Conservation (phyloP, 352 stramenopile genomes). For the Phytophthora citrophthora region DNA sequence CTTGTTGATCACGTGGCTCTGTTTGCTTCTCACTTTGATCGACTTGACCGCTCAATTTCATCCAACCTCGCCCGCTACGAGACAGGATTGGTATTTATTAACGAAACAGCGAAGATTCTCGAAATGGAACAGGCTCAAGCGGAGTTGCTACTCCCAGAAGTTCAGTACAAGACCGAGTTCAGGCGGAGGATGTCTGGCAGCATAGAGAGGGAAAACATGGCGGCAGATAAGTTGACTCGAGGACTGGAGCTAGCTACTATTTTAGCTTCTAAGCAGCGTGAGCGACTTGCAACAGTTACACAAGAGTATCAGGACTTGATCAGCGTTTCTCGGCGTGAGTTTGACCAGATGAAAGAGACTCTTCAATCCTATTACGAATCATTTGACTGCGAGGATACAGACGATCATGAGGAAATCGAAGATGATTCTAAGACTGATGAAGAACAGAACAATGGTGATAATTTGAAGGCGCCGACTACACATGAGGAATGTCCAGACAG, state of each 20-base stretch:
- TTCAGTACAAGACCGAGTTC: constrained; percentile 46
- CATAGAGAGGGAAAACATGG: constrained; percentile 64
- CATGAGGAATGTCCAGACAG: not conserved
- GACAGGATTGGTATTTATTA: constrained; percentile 55
- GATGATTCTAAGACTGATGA: not conserved
- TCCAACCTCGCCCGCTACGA: constrained; percentile 43
- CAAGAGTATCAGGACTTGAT: constrained; percentile 64
- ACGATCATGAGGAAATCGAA: not conserved
- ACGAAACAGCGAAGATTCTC: constrained; percentile 58
- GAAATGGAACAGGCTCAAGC: constrained; percentile 55
- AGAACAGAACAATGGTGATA: not conserved
- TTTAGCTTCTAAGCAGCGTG: constrained; percentile 42
- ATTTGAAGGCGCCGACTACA: not conserved
- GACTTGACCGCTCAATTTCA: constrained; percentile 37
- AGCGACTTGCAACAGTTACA: constrained; percentile 49
- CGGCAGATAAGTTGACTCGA: constrained; percentile 50
- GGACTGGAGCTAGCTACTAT: constrained; percentile 56
- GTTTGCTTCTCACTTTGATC: constrained; percentile 41
- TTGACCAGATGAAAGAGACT: constrained; percentile 28
- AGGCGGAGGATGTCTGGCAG: constrained; percentile 65
- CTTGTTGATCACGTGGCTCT: constrained; percentile 64
- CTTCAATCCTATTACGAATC: constrained; percentile 43
- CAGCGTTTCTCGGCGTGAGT: constrained; percentile 32
- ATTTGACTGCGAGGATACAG: constrained; percentile 26
- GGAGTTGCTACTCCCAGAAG: constrained; percentile 56